A percentile compares a stretch with the other conserved stretches of the same genome.
Conservation (phyloP, 805 yeast genomes). For the Nakazawaea wyomingensis region DNA sequence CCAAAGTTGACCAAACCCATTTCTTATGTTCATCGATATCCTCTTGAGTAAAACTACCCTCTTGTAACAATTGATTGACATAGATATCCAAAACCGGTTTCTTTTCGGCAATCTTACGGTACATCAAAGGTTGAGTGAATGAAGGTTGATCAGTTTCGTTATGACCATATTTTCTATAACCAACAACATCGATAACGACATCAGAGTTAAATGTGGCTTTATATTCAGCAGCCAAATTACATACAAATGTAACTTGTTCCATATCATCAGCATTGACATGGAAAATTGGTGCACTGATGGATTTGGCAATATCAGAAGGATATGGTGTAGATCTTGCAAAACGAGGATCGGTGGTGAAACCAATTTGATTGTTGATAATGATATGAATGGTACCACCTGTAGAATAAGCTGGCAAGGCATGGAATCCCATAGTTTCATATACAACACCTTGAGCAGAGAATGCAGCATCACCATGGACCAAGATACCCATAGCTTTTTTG, state of each 20-base stretch:
- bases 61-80: constrained; percentile 70
- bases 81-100: constrained; percentile 84
- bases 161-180: constrained; percentile 98
- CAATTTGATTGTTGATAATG: constrained; percentile 96
- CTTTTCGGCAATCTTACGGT: constrained; percentile 84
- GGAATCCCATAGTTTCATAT: constrained; percentile 96
- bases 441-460: constrained; percentile 99
- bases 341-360: constrained; percentile 98
- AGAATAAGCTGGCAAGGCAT: constrained; percentile 86
- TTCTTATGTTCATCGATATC: constrained; percentile 94
- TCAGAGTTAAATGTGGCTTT: constrained; percentile 95
- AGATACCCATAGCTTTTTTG: constrained; percentile 84
- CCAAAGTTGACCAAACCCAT: constrained; percentile 96
- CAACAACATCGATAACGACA: constrained; percentile 93
- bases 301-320: constrained; percentile 95
- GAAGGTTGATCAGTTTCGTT: constrained; percentile 99
- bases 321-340: constrained; percentile 96
- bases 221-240: constrained; percentile 98
- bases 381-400: constrained; percentile 98
- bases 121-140: constrained; percentile 98
- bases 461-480: constrained; percentile 99
- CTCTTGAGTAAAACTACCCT: constrained; percentile 83
- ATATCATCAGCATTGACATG: constrained; percentile 98
- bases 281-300: constrained; percentile 97
- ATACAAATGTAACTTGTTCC: constrained; percentile 86